phyloP scores from a whole-genome alignment of 129 eudicot genomes.

The Erigeron canadensis region DNA sequence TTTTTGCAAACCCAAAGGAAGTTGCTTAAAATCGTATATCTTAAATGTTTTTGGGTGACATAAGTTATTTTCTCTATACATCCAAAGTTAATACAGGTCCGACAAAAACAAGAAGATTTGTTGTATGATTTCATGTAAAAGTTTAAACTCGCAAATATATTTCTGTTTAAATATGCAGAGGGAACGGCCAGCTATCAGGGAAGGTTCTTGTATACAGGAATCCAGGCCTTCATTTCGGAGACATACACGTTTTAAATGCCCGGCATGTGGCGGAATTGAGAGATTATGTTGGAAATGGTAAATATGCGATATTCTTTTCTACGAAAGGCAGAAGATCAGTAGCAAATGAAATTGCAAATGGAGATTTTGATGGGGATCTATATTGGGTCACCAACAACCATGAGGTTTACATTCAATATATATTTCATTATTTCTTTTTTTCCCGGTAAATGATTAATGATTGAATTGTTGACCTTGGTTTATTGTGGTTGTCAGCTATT shows the following conservation, averaged over 20 bases:
- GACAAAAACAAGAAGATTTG: neutral
- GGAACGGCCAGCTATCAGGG: conserved; percentile 67
- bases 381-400: conserved; percentile 76
- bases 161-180: conserved; percentile 42
- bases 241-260: conserved; percentile 62
- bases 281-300: conserved; percentile 59
- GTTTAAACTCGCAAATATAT: neutral
- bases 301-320: conserved; percentile 74
- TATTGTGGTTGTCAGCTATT: conserved; percentile 21
- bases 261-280: conserved; percentile 51
- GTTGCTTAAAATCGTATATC: too few species aligned
- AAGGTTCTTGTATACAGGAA: conserved; percentile 67
- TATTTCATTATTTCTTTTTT: neutral
- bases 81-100: neutral
- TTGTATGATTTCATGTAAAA: neutral
- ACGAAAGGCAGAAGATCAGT: conserved; percentile 64
- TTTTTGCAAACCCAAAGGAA: too few species aligned
- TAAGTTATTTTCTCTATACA: too few species aligned
- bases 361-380: conserved; percentile 87
- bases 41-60: too few species aligned
- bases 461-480: neutral
- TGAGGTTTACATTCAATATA: conserved; percentile 42
- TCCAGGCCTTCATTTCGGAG: conserved; percentile 87
- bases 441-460: neutral
- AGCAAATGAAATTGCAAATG: conserved; percentile 72